Evolutionary conservation across 495 filamentous ascomycete species (phyloP).

Genomic region (Delitschia confertaspora): DNA sequence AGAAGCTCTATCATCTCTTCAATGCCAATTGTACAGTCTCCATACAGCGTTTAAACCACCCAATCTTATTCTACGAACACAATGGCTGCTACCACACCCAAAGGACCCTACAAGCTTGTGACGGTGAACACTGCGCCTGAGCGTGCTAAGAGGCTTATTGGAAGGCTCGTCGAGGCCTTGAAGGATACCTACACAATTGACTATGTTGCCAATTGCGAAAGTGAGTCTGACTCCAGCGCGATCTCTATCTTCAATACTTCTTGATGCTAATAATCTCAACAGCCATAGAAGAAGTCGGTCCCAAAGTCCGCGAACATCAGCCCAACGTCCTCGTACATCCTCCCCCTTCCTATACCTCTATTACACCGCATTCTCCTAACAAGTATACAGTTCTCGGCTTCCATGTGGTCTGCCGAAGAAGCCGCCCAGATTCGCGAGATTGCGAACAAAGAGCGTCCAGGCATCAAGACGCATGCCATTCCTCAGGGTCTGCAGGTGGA

Average conservation of each 20-base stretch:
- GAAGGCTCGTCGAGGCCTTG: conserved; percentile 47
- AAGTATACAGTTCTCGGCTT: conserved; percentile 53
- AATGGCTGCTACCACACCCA: conserved; percentile 1
- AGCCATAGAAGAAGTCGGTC: conserved; percentile 43
- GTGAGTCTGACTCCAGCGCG: conserved; percentile 37
- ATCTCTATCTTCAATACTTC: too few species aligned
- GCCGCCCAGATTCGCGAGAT: conserved; percentile 47
- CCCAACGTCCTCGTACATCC: conserved; percentile 44
- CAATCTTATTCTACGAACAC: too few species aligned
- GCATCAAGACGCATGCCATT: conserved; percentile 51
- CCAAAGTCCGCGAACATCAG: conserved; percentile 42
- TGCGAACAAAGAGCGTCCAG: conserved; percentile 43
- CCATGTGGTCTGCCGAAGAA: conserved; percentile 58
- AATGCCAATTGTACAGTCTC: too few species aligned
- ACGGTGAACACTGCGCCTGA: conserved; percentile 64
- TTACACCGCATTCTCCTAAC: too few species aligned
- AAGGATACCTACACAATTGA: conserved; percentile 53
- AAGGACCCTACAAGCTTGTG: conserved; percentile 51
- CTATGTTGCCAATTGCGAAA: conserved; percentile 50
- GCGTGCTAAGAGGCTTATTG: conserved; percentile 53
- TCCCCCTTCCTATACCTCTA: background rate
- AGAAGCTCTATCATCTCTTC: too few species aligned
- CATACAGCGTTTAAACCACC: too few species aligned
- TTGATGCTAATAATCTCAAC: background rate
- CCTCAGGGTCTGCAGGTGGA: conserved; percentile 57